Evolutionary conservation across 2,329 filamentous ascomycete species (phyloP).

Genomic region (Alternaria sp.): DNA sequence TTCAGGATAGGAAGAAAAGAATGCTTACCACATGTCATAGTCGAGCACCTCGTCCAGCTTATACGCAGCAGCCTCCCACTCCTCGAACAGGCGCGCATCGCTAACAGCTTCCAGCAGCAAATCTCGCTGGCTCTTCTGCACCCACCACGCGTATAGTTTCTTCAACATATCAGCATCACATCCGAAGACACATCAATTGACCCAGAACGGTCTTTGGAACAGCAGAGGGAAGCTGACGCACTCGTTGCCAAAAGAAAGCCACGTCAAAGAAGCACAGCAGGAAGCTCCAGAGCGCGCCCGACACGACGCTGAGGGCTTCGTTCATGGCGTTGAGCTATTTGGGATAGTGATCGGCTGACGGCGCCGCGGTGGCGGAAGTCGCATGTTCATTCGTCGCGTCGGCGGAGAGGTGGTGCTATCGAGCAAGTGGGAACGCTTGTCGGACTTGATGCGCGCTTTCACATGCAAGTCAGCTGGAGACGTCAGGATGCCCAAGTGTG

Average conservation of each 20-base stretch:
- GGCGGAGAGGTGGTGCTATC: slow-evolving; percentile 26
- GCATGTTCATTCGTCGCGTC: slow-evolving; percentile 34
- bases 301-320: slow-evolving; percentile 12
- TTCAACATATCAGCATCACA: slow-evolving; percentile 49
- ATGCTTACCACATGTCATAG: slow-evolving; percentile 75
- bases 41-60: slow-evolving; percentile 82
- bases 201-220: neutral
- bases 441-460: slow-evolving; percentile 18
- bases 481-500: slow-evolving; percentile 8
- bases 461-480: slow-evolving; percentile 20
- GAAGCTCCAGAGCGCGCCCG: slow-evolving; percentile 32
- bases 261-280: slow-evolving; percentile 46
- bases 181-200: neutral
- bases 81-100: slow-evolving; percentile 74
- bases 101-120: slow-evolving; percentile 70
- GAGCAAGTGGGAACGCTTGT: slow-evolving; percentile 17
- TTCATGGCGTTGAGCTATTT: slow-evolving; percentile 28
- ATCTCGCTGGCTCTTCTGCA: slow-evolving; percentile 67
- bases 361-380: slow-evolving; percentile 23
- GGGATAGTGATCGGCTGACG: slow-evolving; percentile 19
- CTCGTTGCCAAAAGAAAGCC: slow-evolving; percentile 50
- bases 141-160: slow-evolving; percentile 73
- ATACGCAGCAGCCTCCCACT: slow-evolving; percentile 85
- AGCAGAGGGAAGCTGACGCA: slow-evolving; percentile 27
- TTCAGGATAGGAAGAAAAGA: neutral